A percentile compares a stretch with the other conserved stretches of the same genome.
Conservation (phyloP, 805 yeast genomes). For the Pichia nanzhaoensis region DNA sequence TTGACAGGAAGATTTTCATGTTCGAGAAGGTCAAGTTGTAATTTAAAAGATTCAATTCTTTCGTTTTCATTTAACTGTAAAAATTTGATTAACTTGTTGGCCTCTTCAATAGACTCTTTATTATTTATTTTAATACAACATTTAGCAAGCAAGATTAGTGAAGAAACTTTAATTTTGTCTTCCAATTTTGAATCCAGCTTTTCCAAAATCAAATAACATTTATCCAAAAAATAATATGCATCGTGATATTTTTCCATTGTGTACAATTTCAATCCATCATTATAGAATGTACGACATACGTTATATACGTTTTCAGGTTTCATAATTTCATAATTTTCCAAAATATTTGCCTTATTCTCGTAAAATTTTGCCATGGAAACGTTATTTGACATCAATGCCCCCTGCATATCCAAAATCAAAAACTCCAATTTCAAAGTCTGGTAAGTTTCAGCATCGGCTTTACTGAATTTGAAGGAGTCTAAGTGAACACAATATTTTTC, state of each 20-base stretch:
- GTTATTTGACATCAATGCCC: constrained; percentile 27
- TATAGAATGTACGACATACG: constrained; percentile 30
- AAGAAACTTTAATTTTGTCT: constrained; percentile 18
- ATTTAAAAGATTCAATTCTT: constrained; percentile 28
- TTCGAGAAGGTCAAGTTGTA: constrained; percentile 23
- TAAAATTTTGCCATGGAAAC: constrained; percentile 31
- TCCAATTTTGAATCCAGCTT: constrained; percentile 14
- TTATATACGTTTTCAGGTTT: constrained; percentile 23
- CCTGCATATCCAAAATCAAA: constrained; percentile 29
- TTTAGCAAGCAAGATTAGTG: constrained; percentile 24
- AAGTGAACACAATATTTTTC: constrained; percentile 23
- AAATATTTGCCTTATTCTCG: constrained; percentile 26
- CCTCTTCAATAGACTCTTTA: constrained; percentile 12
- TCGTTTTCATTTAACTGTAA: constrained; percentile 25
- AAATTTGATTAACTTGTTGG: constrained; percentile 18
- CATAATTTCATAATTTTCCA: constrained; percentile 10
- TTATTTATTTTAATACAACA: constrained; percentile 24
- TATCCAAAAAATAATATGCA: constrained; percentile 14
- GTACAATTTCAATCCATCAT: constrained; percentile 18
- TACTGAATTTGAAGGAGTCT: constrained; percentile 14
- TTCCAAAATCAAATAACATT: constrained; percentile 16
- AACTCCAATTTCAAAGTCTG: constrained; percentile 21
- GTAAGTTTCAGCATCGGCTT: background rate
- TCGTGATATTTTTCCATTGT: constrained; percentile 8
- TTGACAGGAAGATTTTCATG: constrained; percentile 9